Base-by-base conservation (phyloP, 1,284 basidiomycete genomes). In the Acaromyces ingoldii region DNA sequence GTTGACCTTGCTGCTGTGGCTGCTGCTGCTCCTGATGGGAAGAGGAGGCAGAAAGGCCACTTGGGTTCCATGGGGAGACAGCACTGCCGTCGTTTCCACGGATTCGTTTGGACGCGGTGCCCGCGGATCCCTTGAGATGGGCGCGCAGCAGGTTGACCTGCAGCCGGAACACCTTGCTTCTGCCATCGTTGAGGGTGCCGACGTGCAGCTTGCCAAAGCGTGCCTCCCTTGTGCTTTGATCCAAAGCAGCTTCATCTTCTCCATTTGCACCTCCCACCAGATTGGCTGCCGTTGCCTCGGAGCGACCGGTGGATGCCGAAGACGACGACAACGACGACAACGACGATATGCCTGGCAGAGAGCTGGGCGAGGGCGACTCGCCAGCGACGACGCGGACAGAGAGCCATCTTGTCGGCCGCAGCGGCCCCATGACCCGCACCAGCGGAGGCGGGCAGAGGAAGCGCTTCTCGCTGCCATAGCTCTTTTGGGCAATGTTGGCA, bases 361-460 rank as follows among this genome's bases (percentile, higher is more conserved):
- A n/a, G 28, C 42, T 45, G 4, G 42, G 42, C 19, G 42, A 31
- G 11, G 26, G 21, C 24, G 42, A 45, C 13, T 45, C 42, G 3
- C 42, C 42, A 11, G 42, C 17, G 17, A 45, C 34, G 19, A 45
- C 42, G 13, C 42, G 42, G 17, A 45, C 26, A 22, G 15, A 26
- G 6, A 25, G 19, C 42, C 42, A 45, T 30, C 34, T 45, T n/a
- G 29, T 31, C 17, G 42, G 42, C 19, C 42, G 19, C 26, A 45
- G 40, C 13, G 49, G 33, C 4, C 92, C 93, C 68, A 93, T 87
- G 80, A 97, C 83, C 69, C 91, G 87, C 29, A 91, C 92, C 41
- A 89, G 90, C 3, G 92, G 92, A 48, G 91, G 92, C 1, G 93
- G 93, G 72, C 91, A 95, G 13, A 97, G 82, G 81, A 96, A 96